These are phyloP conservation scores for Myxozyma kluyveri DNA, from an alignment of 805 yeast genomes.

Conservation along the genomic window DNA sequence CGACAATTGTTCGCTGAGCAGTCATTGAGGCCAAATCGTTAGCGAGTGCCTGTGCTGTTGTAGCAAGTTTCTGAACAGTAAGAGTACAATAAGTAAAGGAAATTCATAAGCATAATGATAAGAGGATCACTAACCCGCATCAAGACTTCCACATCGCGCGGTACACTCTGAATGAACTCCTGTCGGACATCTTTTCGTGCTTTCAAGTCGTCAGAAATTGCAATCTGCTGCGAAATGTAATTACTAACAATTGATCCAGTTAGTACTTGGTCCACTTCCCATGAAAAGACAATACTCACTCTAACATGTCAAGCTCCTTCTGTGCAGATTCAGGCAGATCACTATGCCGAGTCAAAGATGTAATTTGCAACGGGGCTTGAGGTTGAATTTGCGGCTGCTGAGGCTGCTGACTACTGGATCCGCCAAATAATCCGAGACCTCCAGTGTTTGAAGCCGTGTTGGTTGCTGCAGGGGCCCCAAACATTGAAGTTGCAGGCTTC, in stretches of 20 bases:
- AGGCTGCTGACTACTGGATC: too few species aligned
- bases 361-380: constrained; percentile 36
- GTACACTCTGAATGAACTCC: constrained; percentile 50
- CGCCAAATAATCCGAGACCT: too few species aligned
- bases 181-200: constrained; percentile 44
- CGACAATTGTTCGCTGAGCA: constrained; percentile 17
- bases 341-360: constrained; percentile 57
- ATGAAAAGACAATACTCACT: constrained; percentile 30
- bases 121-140: constrained; percentile 33
- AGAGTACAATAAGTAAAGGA: constrained; percentile 4
- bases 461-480: too few species aligned
- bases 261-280: neutral
- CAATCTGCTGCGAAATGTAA: constrained; percentile 53
- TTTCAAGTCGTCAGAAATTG: constrained; percentile 52
- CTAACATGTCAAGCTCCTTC: constrained; percentile 54
- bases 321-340: constrained; percentile 56
- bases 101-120: neutral
- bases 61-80: constrained; percentile 38
- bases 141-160: constrained; percentile 54
- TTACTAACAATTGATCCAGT: constrained; percentile 27
- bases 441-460: too few species aligned
- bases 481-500: too few species aligned
- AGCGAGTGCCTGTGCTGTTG: constrained; percentile 24
- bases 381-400: constrained; percentile 5
- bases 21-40: constrained; percentile 25